phyloP scores from a whole-genome alignment of 2,329 filamentous ascomycete genomes.

The Botrytis tulipae region DNA sequence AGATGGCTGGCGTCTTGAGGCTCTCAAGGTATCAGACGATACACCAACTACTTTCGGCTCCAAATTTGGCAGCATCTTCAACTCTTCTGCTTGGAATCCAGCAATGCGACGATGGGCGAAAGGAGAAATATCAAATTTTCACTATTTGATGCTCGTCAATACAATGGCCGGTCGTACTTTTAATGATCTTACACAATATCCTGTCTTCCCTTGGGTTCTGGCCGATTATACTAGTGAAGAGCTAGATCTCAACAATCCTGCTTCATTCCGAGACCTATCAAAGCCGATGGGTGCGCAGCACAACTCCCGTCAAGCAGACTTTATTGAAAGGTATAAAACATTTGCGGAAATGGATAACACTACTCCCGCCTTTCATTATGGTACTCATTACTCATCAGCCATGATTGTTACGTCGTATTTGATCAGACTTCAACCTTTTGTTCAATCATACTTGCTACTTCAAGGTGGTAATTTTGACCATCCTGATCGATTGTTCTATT shows the following conservation, averaged over 20 bases:
- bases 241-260: slow-evolving; percentile 79
- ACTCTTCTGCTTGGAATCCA: slow-evolving; percentile 75
- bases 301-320: slow-evolving; percentile 70
- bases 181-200: slow-evolving; percentile 97
- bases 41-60: slow-evolving; percentile 67
- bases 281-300: slow-evolving; percentile 97
- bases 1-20: slow-evolving; percentile 88
- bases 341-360: slow-evolving; percentile 83
- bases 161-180: slow-evolving; percentile 96
- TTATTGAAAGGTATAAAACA: slow-evolving; percentile 79
- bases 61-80: slow-evolving; percentile 90
- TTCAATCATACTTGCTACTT: slow-evolving; percentile 88
- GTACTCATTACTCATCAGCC: slow-evolving; percentile 96
- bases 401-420: slow-evolving; percentile 98
- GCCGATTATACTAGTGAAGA: slow-evolving; percentile 95
- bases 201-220: slow-evolving; percentile 95
- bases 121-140: slow-evolving; percentile 96
- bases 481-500: slow-evolving; percentile 92
- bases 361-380: slow-evolving; percentile 87
- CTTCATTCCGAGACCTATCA: slow-evolving; percentile 83
- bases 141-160: slow-evolving; percentile 98
- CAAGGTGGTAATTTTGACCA: slow-evolving; percentile 98
- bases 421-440: slow-evolving; percentile 91
- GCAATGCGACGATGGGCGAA: slow-evolving; percentile 87
- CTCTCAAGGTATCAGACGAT: slow-evolving; percentile 66